phyloP scores from a whole-genome alignment of 176 grass and related monocot genomes.

The Metroxylon sagu region DNA sequence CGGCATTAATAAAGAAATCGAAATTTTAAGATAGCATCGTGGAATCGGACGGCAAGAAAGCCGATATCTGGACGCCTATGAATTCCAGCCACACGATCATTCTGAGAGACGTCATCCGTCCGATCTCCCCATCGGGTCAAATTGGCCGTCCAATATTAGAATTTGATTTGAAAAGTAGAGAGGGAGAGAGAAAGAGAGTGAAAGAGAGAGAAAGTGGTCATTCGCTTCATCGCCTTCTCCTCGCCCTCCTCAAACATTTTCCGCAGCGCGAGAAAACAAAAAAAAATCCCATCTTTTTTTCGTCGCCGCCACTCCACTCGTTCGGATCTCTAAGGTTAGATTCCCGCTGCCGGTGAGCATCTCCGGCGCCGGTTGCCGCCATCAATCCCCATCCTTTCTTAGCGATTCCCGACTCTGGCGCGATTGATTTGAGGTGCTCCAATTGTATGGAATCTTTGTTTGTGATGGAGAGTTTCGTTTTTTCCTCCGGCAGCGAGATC shows the following conservation, averaged over 20 bases:
- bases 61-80: conserved; percentile 46
- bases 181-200: conserved; percentile 61
- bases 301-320: conserved; percentile 16
- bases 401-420: neutral
- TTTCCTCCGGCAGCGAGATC: neutral
- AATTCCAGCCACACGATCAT: conserved; percentile 65
- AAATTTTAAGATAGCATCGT: no score
- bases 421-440: conserved; percentile 26
- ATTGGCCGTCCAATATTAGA: conserved; percentile 72
- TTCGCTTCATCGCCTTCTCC: conserved; percentile 33
- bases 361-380: conserved; percentile 2
- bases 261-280: conserved; percentile 10
- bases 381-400: neutral
- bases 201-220: conserved; percentile 23
- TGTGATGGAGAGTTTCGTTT: neutral
- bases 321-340: conserved; percentile 17
- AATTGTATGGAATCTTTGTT: no score
- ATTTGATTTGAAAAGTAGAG: conserved; percentile 91
- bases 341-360: conserved; percentile 22
- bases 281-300: conserved; percentile 25
- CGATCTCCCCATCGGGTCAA: conserved; percentile 17
- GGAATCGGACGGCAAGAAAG: conserved; percentile 49
- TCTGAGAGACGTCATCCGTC: neutral
- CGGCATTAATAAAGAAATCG: no score
- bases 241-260: conserved; percentile 21